Evolutionary conservation across 768 basidiomycete species (phyloP), one percentile per base, ranked within the genome.

Genomic region (Kwoniella botswanensis): DNA sequence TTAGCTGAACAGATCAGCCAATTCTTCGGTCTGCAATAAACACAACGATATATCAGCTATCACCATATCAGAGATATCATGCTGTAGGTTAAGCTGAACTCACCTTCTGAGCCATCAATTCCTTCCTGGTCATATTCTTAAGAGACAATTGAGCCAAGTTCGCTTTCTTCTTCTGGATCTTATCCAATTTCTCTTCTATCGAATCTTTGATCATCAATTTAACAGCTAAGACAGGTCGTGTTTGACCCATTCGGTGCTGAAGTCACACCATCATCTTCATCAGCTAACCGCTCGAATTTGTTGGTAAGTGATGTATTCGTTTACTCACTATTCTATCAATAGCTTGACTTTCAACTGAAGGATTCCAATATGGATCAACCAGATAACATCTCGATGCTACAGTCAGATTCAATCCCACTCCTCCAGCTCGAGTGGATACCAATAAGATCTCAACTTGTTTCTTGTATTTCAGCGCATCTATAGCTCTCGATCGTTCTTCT

Each of bases 351-450:
- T 98, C 94, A 5, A 95, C 94, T 21, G 94, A 94, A 17, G 94
- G 94, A 77, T 97, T 97, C 94, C 94, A 98, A 83, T 97, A 98
- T 53, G 94, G 94, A 85, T 98, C 94, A 90, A 98, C 94, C 54
- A 99, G 85, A 83, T 97, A 98, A 93, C 94, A 65, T 90, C 92
- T 79, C 91, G 92, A 58, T 12, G 96, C 97, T 18, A 94, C 91
- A 0, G 96, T 98, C 56, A 98, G 87, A 83, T 98, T 99, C 67
- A 99, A 86, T 17, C 96, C 97, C 5, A 99, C 97, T 65, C 97
- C 97, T 64, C 97, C 97, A 7, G 97, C 97, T 79, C 96, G 92
- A 75, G 98, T 86, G 81, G 94, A 97, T 78, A 99, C 95, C 42
- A 99, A 87, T 53, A 99, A 86, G 17, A 99, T 93, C 86, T 99